Evolutionary conservation across 768 basidiomycete genomes (phyloP), one percentile per base, ranked within the genome.

Genomic region (Leccinum subgranulosum): DNA sequence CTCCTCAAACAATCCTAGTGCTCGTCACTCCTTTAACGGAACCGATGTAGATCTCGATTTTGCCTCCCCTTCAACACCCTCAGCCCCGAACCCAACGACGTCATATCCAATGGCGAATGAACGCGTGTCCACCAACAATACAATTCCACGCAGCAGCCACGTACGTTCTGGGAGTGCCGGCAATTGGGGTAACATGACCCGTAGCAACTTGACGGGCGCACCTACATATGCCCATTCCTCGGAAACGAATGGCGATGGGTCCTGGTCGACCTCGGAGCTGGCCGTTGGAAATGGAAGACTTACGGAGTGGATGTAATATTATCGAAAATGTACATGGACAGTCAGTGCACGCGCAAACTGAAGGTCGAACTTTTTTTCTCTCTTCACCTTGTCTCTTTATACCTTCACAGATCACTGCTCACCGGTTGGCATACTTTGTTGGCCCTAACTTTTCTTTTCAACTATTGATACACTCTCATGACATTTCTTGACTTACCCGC

Each of bases 141-240:
- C 56, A 50, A 64, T 66, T 41, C 62, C 76, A 19, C 82, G 88
- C 56, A 75, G 76, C 28, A 84, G 87, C 36, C 89, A 92, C 66
- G 83, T 84, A 58, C 85, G 90, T 59, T 84, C 88, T 46, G 90
- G 90, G 48, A 91, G 89, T 69, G 87, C 86, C 27, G 88, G 88
- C 31, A 91, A 90, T 68, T 91, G 90, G 90, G 86, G 78, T 45
- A 83, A 74, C 64, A 77, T 88, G 63, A 69, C 82, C 27, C 81
- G 85, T 50, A 80, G 76, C 68, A 81, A 79, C 66, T 74, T 85
- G 53, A 73, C 74, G 53, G 74, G 76, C 57, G 76, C 77, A 36
- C 74, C 77, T n/a, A 68, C 82, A 39, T 83, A 83, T 63, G 77
- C 84, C 12, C 81, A 83, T 56, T 77, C 80, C 39, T 75, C 84